Percentiles rank a stretch among this genome's conserved stretches.
Conservation (phyloP, 306 rosid genomes). For the Vigna radiata region DNA sequence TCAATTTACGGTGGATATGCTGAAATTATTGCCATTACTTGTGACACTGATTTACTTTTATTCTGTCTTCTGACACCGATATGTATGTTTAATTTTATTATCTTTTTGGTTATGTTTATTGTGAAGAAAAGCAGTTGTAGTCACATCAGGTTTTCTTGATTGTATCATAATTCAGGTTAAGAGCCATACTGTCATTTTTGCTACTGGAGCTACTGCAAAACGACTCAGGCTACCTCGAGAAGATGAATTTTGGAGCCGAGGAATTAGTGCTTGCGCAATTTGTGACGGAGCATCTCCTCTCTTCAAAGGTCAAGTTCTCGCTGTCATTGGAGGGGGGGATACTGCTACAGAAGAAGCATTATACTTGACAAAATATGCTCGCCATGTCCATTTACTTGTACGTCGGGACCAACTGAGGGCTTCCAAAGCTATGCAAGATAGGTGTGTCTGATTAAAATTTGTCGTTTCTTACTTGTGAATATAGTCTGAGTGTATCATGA, state of each 20-base stretch:
- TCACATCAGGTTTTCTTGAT: slow-evolving; percentile 39
- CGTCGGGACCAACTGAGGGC: slow-evolving; percentile 88
- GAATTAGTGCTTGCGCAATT: slow-evolving; percentile 98
- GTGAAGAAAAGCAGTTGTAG: slow-evolving; percentile 23
- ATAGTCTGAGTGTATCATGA: slow-evolving; percentile 29
- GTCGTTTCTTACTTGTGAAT: slow-evolving; percentile 24
- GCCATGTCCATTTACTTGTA: slow-evolving; percentile 89
- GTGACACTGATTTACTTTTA: slow-evolving; percentile 14
- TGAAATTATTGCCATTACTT: slow-evolving; percentile 34
- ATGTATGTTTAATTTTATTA: slow-evolving; percentile 11
- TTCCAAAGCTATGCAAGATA: slow-evolving; percentile 97
- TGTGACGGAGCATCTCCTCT: slow-evolving; percentile 98
- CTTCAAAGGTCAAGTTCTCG: slow-evolving; percentile 94
- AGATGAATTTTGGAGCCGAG: slow-evolving; percentile 99
- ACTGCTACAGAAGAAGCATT: slow-evolving; percentile 96
- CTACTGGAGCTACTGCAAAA: slow-evolving; percentile 94
- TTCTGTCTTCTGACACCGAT: slow-evolving; percentile 11
- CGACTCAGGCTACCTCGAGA: slow-evolving; percentile 89
- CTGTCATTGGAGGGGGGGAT: slow-evolving; percentile 96
- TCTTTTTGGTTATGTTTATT: slow-evolving; percentile 32
- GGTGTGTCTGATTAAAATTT: slow-evolving; percentile 64
- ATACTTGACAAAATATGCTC: slow-evolving; percentile 91
- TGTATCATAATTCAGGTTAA: slow-evolving; percentile 67
- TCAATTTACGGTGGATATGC: slow-evolving; percentile 12
- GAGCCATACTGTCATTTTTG: slow-evolving; percentile 76